Conservation (phyloP, 306 rosid genomes). For the Carpinus viminea region DNA sequence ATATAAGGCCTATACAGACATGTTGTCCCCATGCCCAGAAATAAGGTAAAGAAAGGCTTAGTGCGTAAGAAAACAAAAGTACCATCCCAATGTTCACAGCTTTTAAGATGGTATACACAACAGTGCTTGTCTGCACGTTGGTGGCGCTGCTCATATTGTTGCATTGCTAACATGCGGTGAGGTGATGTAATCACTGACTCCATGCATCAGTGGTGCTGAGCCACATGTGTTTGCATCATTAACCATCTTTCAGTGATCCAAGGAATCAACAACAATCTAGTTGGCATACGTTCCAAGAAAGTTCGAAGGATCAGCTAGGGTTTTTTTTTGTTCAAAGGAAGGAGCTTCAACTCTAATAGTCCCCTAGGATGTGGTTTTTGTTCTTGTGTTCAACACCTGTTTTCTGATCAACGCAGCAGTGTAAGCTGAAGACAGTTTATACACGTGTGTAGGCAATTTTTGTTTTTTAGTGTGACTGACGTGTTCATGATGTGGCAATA, state of each 20-base stretch:
- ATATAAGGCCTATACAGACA: conserved; percentile 23
- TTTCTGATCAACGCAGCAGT: too few species aligned
- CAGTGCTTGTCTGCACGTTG: conserved; percentile 29
- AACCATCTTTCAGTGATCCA: conserved; percentile 41
- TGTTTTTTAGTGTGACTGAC: too few species aligned
- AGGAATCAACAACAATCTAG: conserved; percentile 38
- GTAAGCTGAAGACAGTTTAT: too few species aligned
- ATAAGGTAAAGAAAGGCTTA: background rate
- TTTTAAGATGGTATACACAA: conserved; percentile 17
- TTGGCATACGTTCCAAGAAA: conserved; percentile 25
- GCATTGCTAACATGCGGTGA: conserved; percentile 49
- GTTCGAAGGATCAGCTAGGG: too few species aligned
- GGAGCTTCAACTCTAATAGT: too few species aligned
- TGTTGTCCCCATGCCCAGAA: background rate
- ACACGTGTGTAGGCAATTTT: too few species aligned
- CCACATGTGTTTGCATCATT: conserved; percentile 50
- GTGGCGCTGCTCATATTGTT: background rate
- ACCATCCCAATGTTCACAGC: background rate
- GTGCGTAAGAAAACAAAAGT: background rate
- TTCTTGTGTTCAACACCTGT: too few species aligned
- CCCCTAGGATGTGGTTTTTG: too few species aligned
- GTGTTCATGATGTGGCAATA: too few species aligned
- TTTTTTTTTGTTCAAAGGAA: too few species aligned
- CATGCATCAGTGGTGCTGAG: conserved; percentile 56
- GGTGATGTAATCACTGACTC: conserved; percentile 36